Evolutionary conservation across 345 rosid species (phyloP).

Genomic region (Populus nigra): DNA sequence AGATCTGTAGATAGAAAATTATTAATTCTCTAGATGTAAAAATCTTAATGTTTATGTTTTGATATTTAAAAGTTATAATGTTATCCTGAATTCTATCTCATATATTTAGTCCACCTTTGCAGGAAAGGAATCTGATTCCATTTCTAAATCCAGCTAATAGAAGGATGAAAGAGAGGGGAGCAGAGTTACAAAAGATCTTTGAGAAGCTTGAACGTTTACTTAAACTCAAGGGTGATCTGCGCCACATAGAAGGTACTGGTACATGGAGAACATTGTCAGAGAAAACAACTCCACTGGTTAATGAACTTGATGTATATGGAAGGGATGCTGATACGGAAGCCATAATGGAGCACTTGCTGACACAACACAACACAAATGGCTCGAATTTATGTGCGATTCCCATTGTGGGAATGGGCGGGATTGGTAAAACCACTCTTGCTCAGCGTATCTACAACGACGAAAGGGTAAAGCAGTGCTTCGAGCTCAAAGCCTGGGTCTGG

Average conservation of each 20-base stretch:
- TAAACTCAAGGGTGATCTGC: constrained; percentile 1
- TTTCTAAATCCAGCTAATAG: neutral
- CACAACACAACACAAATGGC: neutral
- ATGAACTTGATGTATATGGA: constrained; percentile 8
- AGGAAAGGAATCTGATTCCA: constrained; percentile 6
- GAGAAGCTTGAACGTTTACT: constrained; percentile 10
- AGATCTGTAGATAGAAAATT: too few relatives aligned
- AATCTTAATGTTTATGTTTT: too few relatives aligned
- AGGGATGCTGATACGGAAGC: constrained; percentile 20
- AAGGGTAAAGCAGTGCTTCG: neutral
- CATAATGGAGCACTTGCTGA: neutral
- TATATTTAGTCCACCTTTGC: neutral
- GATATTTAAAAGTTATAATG: too few relatives aligned
- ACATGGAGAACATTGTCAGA: neutral
- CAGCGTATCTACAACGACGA: neutral
- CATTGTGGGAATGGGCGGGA: constrained; percentile 15
- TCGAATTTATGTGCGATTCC: neutral
- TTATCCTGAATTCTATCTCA: neutral
- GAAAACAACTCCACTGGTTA: neutral
- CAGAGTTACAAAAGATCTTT: neutral
- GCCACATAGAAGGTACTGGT: neutral
- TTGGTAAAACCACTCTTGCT: constrained; percentile 23
- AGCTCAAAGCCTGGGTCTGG: constrained; percentile 4
- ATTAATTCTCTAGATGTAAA: too few relatives aligned
- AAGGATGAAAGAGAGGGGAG: neutral